phyloP scores from a whole-genome alignment of 2,329 filamentous ascomycete genomes.

The Waltergamsia citrina region DNA sequence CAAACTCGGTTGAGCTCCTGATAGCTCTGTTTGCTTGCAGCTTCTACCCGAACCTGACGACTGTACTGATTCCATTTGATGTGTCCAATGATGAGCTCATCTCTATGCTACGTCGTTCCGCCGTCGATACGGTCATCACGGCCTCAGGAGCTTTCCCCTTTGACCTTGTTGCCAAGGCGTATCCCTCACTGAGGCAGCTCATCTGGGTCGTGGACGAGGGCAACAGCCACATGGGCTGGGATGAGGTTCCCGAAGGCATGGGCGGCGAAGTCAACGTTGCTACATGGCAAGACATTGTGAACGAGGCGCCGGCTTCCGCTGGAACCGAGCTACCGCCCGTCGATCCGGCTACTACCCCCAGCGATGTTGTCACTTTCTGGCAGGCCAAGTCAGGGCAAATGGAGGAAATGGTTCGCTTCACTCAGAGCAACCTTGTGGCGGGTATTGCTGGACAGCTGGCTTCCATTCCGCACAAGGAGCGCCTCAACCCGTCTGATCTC shows the following conservation, averaged over 20 bases:
- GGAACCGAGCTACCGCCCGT: conserved; percentile 55
- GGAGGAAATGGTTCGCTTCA: conserved; percentile 73
- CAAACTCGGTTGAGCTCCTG: conserved; percentile 86
- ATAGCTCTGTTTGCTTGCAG: conserved; percentile 76
- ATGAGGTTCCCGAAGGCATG: conserved; percentile 70
- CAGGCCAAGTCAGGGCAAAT: conserved; percentile 38
- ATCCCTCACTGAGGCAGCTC: conserved; percentile 63
- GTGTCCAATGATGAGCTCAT: conserved; percentile 60
- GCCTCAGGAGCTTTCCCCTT: conserved; percentile 82
- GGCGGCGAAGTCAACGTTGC: conserved; percentile 67
- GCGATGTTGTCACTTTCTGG: conserved; percentile 60
- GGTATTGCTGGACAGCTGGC: conserved; percentile 70
- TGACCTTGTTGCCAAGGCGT: conserved; percentile 58
- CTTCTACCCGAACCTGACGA: conserved; percentile 72
- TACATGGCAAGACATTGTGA: conserved; percentile 88
- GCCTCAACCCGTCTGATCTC: conserved; percentile 64
- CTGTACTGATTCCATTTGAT: conserved; percentile 79
- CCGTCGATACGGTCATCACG: conserved; percentile 74
- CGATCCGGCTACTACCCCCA: conserved; percentile 37
- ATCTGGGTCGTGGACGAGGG: conserved; percentile 91
- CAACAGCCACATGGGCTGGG: conserved; percentile 92
- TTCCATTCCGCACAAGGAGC: conserved; percentile 65
- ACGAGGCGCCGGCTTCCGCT: conserved; percentile 52
- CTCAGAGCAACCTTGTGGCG: conserved; percentile 77
- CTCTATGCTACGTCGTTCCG: conserved; percentile 61